Percentiles rank a stretch among this genome's conserved stretches.
Conservation (phyloP, 2,329 filamentous ascomycete species). For the Westerdykella sp. region DNA sequence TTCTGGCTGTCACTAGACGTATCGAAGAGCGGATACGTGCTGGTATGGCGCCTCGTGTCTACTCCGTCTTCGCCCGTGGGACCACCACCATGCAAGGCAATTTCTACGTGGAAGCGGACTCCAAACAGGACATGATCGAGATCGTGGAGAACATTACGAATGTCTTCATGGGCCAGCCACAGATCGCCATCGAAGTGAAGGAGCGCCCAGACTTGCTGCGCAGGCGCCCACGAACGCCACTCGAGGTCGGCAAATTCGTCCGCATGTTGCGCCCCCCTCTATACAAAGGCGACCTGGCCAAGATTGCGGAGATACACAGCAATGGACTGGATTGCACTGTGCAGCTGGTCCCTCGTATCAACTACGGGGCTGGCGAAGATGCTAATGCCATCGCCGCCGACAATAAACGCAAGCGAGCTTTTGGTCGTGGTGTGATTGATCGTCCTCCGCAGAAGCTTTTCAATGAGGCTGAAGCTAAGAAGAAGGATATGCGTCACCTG, state of each 20-base stretch:
- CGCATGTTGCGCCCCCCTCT: conserved; percentile 73
- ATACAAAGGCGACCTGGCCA: conserved; percentile 83
- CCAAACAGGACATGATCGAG: conserved; percentile 76
- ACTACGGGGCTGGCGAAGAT: conserved; percentile 87
- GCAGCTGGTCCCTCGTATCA: conserved; percentile 79
- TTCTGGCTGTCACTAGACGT: conserved; percentile 82
- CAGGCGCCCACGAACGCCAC: conserved; percentile 71
- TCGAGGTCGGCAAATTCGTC: conserved; percentile 87
- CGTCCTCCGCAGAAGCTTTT: conserved; percentile 85
- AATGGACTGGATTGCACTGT: conserved; percentile 87
- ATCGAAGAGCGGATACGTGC: conserved; percentile 73
- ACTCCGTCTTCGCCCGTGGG: conserved; percentile 85
- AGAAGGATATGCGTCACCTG: conserved; percentile 66
- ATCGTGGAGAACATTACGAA: conserved; percentile 81
- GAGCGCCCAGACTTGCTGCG: conserved; percentile 96
- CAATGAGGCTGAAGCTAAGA: conserved; percentile 86
- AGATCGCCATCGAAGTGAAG: conserved; percentile 86
- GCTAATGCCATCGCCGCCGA: conserved; percentile 42
- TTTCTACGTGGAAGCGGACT: conserved; percentile 87
- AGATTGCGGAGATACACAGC: conserved; percentile 85
- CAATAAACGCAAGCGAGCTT: conserved; percentile 70
- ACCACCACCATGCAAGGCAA: conserved; percentile 78
- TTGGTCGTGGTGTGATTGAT: conserved; percentile 46
- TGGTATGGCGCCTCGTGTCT: conserved; percentile 76
- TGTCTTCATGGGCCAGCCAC: conserved; percentile 81